Percentiles rank a stretch among this genome's conserved stretches.
Evolutionary conservation across 2,329 filamentous ascomycete species (phyloP).

Genomic region (Colletotrichum chrysophilum): DNA sequence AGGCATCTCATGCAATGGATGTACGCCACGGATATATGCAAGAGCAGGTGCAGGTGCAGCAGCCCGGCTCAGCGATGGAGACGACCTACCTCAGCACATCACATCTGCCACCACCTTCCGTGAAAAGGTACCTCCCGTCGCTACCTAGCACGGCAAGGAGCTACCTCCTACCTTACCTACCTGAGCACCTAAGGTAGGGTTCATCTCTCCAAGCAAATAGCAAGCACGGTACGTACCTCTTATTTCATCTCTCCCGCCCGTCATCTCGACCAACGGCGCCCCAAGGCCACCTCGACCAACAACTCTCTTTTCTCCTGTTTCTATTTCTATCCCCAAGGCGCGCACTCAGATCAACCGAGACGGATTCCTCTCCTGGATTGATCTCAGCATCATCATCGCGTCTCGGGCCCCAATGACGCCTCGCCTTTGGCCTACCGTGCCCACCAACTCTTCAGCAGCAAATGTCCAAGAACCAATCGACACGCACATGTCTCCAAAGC

Average conservation of each 20-base stretch:
- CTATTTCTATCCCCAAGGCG: background rate
- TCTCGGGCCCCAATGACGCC: background rate
- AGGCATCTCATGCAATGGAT: background rate
- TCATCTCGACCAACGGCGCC: background rate
- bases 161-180: background rate
- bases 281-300: background rate
- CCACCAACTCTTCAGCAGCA: background rate
- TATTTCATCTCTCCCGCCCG: background rate
- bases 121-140: background rate
- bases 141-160: background rate
- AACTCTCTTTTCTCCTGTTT: background rate
- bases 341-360: background rate
- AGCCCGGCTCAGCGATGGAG: background rate
- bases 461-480: background rate
- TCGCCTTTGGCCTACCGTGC: background rate
- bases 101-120: background rate
- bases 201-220: background rate
- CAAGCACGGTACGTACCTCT: background rate
- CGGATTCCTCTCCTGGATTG: background rate
- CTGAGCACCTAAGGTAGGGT: background rate
- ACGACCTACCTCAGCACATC: background rate
- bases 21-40: background rate
- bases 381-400: background rate
- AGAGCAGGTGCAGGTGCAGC: background rate
- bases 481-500: background rate